Evolutionary conservation across 352 stramenopile species (phyloP).

Genomic region (Pythium plurisporium): DNA sequence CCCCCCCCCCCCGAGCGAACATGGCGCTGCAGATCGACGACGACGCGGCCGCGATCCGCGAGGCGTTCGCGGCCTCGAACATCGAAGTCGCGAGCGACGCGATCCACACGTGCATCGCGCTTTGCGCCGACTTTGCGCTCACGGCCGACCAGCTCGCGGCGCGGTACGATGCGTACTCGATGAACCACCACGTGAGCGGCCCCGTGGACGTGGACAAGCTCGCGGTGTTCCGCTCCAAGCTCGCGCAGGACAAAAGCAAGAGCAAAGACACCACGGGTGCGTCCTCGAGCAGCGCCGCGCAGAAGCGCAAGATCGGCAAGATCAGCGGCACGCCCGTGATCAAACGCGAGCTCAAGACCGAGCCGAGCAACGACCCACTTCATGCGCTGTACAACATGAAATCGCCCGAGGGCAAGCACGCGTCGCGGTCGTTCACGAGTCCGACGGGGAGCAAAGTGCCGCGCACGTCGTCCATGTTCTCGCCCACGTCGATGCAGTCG

Average conservation of each 20-base stretch:
- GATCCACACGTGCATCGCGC: slow-evolving; percentile 53
- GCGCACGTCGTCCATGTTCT: slow-evolving; percentile 70
- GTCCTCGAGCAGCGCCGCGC: slow-evolving; percentile 7
- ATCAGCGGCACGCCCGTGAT: slow-evolving; percentile 49
- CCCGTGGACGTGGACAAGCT: slow-evolving; percentile 54
- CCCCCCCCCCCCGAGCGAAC: too few relatives aligned
- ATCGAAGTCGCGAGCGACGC: slow-evolving; percentile 70
- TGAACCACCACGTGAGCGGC: slow-evolving; percentile 75
- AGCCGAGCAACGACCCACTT: slow-evolving; percentile 47
- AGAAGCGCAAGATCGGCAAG: slow-evolving; percentile 56
- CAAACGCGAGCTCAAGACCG: slow-evolving; percentile 58
- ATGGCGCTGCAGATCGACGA: slow-evolving; percentile 41
- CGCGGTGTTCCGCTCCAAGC: slow-evolving; percentile 61
- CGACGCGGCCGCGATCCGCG: slow-evolving; percentile 54
- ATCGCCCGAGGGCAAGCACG: slow-evolving; percentile 64
- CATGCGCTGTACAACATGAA: slow-evolving; percentile 68
- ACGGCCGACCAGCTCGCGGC: slow-evolving; percentile 72
- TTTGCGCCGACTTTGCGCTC: slow-evolving; percentile 75
- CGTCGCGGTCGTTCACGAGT: slow-evolving; percentile 50
- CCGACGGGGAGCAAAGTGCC: slow-evolving; percentile 51
- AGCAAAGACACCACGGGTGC: slow-evolving; percentile 25
- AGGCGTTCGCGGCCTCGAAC: slow-evolving; percentile 69
- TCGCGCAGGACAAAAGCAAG: slow-evolving; percentile 54
- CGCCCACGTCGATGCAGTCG: slow-evolving; percentile 66
- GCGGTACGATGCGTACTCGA: slow-evolving; percentile 83